Conservation (phyloP, 1,139 yeast species). For the Spathaspora sp. region DNA sequence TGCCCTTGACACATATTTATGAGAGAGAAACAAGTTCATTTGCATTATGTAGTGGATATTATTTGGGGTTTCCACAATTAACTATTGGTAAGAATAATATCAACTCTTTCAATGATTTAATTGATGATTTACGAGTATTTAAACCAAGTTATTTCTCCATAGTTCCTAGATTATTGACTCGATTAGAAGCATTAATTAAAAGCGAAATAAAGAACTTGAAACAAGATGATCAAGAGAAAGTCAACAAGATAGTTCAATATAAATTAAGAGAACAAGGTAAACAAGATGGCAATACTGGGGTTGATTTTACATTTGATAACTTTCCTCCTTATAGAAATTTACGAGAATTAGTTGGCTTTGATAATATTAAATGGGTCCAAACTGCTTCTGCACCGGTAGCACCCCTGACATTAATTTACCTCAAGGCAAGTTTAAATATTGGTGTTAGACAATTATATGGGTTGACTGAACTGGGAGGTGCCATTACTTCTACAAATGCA, state of each 20-base stretch:
- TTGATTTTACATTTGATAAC: constrained; percentile 23
- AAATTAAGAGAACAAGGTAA: constrained; percentile 25
- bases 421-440: constrained; percentile 32
- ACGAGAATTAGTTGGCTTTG: constrained; percentile 30
- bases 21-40: constrained; percentile 34
- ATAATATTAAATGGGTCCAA: constrained; percentile 23
- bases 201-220: constrained; percentile 23
- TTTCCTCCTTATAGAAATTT: constrained; percentile 23
- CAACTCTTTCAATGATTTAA: constrained; percentile 17
- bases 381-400: constrained; percentile 41
- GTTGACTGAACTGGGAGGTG: constrained; percentile 38
- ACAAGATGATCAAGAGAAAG: constrained; percentile 16
- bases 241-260: constrained; percentile 21
- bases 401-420: constrained; percentile 28
- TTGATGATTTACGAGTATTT: constrained; percentile 30
- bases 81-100: constrained; percentile 14
- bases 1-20: constrained; percentile 39
- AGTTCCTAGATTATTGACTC: constrained; percentile 35
- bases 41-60: constrained; percentile 35
- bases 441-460: constrained; percentile 40
- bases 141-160: constrained; percentile 34
- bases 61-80: constrained; percentile 42
- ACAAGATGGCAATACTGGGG: constrained; percentile 27
- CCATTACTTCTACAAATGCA: constrained; percentile 25
- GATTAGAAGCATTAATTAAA: constrained; percentile 41